Evolutionary conservation across 73 alveolate genomes (phyloP).

Genomic region (Tetrahymena borealis): DNA sequence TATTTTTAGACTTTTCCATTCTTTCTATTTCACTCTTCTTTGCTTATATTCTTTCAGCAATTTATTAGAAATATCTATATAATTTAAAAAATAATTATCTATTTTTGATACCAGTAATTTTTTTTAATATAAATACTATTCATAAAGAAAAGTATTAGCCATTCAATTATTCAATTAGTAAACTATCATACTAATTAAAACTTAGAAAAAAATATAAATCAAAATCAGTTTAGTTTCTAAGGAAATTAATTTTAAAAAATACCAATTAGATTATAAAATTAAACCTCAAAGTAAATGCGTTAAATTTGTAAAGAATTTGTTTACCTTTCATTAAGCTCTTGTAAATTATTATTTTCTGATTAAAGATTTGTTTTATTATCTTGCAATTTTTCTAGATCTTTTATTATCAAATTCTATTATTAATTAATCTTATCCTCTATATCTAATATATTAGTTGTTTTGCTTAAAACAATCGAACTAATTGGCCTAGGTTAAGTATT

Average conservation of each 20-base stretch:
- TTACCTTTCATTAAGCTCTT: background rate
- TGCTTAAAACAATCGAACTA: background rate
- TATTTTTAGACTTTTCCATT: background rate
- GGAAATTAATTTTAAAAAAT: too few species aligned
- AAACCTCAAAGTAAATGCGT: background rate
- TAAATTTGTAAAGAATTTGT: background rate
- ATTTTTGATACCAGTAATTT: background rate
- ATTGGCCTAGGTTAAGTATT: background rate
- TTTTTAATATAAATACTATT: background rate
- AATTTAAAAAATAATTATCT: background rate
- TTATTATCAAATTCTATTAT: background rate
- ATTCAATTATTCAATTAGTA: too few species aligned
- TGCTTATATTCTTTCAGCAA: background rate
- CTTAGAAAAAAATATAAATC: too few species aligned
- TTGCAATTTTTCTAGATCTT: background rate
- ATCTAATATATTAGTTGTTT: background rate
- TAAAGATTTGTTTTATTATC: background rate
- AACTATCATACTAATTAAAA: too few species aligned
- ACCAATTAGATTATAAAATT: background rate
- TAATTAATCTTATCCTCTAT: background rate
- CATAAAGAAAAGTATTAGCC: too few species aligned
- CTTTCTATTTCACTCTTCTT: background rate
- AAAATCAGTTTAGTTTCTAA: too few species aligned
- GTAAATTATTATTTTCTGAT: background rate
- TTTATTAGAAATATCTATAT: background rate